Percentiles rank a stretch among this genome's conserved stretches.
These are phyloP conservation scores for Hanseniaspora meyeri DNA, from an alignment of 805 yeast genomes.

Conservation along the genomic window DNA sequence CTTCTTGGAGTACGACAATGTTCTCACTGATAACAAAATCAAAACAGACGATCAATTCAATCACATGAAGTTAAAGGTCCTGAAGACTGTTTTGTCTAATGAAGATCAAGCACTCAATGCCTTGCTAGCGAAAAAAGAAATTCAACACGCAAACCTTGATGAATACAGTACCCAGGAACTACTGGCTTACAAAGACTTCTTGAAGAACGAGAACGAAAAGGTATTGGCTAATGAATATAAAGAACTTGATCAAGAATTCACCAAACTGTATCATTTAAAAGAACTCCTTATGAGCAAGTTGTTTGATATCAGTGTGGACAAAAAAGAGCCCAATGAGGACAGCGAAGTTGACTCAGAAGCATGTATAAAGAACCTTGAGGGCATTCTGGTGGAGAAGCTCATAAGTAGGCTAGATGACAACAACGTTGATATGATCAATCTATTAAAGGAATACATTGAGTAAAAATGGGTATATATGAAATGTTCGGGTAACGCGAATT, in stretches of 20 bases:
- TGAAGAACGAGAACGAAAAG: background rate
- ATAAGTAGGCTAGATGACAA: background rate
- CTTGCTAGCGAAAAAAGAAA: background rate
- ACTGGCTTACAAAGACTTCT: background rate
- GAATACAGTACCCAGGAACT: background rate
- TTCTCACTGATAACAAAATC: background rate
- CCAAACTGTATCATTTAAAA: background rate
- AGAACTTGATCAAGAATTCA: background rate
- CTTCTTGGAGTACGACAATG: slow-evolving; percentile 3
- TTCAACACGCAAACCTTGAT: too few relatives aligned
- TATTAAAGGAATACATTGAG: background rate
- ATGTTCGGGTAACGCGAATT: too few relatives aligned
- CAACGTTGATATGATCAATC: background rate
- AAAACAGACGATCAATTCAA: background rate
- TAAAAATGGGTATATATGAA: background rate
- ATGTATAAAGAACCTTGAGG: background rate
- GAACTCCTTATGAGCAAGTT: background rate
- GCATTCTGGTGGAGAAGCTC: background rate
- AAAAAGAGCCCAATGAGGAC: background rate
- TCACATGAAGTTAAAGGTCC: background rate
- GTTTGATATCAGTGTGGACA: background rate
- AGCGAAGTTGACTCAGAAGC: background rate
- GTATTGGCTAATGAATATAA: background rate
- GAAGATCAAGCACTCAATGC: background rate
- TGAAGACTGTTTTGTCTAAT: slow-evolving; percentile 1